Evolutionary conservation across 2,329 filamentous ascomycete genomes (phyloP), one percentile per base, ranked within the genome.

Genomic region (Penicillium sp.): DNA sequence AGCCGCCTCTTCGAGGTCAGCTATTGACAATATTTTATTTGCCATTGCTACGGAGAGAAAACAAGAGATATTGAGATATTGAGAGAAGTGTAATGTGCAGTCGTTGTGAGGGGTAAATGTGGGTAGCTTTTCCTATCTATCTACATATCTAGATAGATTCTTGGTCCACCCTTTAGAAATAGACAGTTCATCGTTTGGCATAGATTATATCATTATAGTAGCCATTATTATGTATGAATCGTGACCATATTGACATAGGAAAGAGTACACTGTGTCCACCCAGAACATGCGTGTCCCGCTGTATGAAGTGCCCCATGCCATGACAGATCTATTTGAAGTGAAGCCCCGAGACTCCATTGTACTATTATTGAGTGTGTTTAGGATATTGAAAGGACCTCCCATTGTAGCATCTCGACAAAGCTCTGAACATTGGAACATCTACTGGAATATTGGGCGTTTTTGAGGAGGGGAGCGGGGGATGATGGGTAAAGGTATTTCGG

Each of bases 201-300:
- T 6, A n/a, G 5, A 31, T 8, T 13, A 3, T 31, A 46, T 31
- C 13, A 19, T 27, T 38, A 3, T 57, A 17, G n/a, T 55, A 49
- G 15, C 31, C 49, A 40, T 58, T 54, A 6, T 33, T 0, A 15
- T 33, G 37, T 35, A 62, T 59, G 29, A 57, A 61, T 37, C 52
- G 52, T 12, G 59, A 50, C 1, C 27, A 56, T 54, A 62, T 60
- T 7, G 59, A 27, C 38, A 60, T 41, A 13, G 55, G 59, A 49
- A 62, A 59, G 19, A 62, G 59, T 19, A 62, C 23, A 38, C 53
- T 60, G 31, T 31, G 29, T 31, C 29, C 63, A 48, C 5, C 54
- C 41, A 65, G 55, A 38, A 60, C 56, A 29, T 63, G 58, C 60
- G 58, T 62, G 10, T 62, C 29, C n/a, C 54, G 62, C 43, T 62